These are phyloP conservation scores for Colletotrichum higginsianum DNA, from an alignment of 2,329 filamentous ascomycete genomes.

Conservation along the genomic window DNA sequence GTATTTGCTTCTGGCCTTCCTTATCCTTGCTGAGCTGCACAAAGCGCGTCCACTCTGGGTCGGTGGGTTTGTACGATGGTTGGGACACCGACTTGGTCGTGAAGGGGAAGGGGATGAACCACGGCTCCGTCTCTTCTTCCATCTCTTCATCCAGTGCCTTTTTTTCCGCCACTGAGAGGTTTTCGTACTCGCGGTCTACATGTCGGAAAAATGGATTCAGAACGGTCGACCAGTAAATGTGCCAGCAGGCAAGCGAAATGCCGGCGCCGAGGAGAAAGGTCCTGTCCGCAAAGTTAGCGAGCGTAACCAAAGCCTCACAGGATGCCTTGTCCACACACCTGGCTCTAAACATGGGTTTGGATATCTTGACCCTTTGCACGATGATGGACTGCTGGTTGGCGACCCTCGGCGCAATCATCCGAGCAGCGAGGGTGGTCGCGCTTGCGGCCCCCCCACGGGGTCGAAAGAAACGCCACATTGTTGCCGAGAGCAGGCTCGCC, in stretches of 20 bases:
- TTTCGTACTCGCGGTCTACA: slow-evolving; percentile 59
- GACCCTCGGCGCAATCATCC: slow-evolving; percentile 24
- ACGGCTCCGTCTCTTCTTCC: slow-evolving; percentile 60
- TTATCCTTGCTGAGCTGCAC: slow-evolving; percentile 70
- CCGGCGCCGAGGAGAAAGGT: slow-evolving; percentile 50
- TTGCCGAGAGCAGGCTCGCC: slow-evolving; percentile 26
- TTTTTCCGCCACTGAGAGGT: slow-evolving; percentile 61
- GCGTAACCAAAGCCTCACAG: background rate
- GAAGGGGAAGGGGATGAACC: slow-evolving; percentile 75
- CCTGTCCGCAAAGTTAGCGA: slow-evolving; percentile 29
- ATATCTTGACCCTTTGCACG: slow-evolving; percentile 42
- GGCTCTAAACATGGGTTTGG: slow-evolving; percentile 20
- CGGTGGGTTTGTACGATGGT: slow-evolving; percentile 66
- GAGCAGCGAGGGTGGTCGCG: slow-evolving; percentile 35
- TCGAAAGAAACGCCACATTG: slow-evolving; percentile 41
- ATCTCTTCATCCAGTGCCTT: slow-evolving; percentile 56
- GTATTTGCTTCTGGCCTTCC: slow-evolving; percentile 61
- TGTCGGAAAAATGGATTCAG: slow-evolving; percentile 61
- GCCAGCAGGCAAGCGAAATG: slow-evolving; percentile 56
- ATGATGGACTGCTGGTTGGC: slow-evolving; percentile 31
- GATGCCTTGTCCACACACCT: slow-evolving; percentile 22
- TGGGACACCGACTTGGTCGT: slow-evolving; percentile 65
- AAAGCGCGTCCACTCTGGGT: slow-evolving; percentile 76
- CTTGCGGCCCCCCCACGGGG: slow-evolving; percentile 11
- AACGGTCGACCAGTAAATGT: slow-evolving; percentile 62